These are phyloP conservation scores for Cantharellus anzutake DNA, from an alignment of 768 basidiomycete species.

Conservation along the genomic window DNA sequence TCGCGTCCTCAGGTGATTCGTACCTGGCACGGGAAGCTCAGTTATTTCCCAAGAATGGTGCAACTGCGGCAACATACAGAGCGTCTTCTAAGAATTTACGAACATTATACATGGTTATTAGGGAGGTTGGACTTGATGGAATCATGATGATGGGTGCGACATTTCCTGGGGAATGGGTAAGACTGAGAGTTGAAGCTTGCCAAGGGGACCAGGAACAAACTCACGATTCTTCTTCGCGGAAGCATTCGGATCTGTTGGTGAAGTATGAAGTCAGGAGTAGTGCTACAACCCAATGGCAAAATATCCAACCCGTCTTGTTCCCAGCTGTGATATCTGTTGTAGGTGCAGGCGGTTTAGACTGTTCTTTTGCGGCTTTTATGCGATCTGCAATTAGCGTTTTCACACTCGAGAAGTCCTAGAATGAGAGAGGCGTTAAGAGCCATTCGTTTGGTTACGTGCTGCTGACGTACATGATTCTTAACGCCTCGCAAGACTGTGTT, in stretches of 20 bases:
- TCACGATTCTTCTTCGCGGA: constrained; percentile 52
- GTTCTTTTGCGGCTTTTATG: constrained; percentile 57
- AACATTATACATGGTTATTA: constrained; percentile 97
- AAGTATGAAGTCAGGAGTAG: neutral
- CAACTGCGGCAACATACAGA: constrained; percentile 25
- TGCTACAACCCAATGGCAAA: constrained; percentile 12
- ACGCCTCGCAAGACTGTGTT: constrained; percentile 67
- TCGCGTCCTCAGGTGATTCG: constrained; percentile 57
- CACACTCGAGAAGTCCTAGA: constrained; percentile 64
- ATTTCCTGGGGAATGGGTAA: constrained; percentile 27
- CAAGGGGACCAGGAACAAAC: constrained; percentile 13
- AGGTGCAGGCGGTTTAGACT: constrained; percentile 24
- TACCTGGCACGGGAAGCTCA: constrained; percentile 26
- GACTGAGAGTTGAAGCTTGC: neutral
- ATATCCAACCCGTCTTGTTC: constrained; percentile 19
- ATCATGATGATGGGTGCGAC: constrained; percentile 93
- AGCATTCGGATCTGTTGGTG: constrained; percentile 31
- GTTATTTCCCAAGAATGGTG: neutral
- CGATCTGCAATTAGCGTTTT: constrained; percentile 50
- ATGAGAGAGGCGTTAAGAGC: neutral
- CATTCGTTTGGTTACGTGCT: neutral
- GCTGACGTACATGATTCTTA: constrained; percentile 54
- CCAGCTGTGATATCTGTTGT: neutral
- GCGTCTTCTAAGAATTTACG: constrained; percentile 85
- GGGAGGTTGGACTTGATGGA: constrained; percentile 82